Percentiles rank a stretch among this genome's conserved stretches.
Conservation (phyloP, 306 rosid genomes). For the Rubus parviflorus region DNA sequence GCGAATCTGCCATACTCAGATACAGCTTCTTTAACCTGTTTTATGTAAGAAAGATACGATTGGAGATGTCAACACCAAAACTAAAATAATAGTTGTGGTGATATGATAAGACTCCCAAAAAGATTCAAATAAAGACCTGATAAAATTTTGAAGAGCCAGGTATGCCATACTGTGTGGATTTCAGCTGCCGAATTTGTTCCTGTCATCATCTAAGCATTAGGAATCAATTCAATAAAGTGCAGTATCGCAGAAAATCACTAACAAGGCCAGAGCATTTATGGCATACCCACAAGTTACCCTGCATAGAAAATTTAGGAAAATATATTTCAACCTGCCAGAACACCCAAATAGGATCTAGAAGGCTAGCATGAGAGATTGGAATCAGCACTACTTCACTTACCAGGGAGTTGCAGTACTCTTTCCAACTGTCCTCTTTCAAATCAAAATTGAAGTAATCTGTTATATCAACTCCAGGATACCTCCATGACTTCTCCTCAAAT, state of each 20-base stretch:
- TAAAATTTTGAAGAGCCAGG: conserved; percentile 31
- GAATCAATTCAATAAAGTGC: conserved; percentile 10
- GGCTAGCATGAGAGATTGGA: not conserved
- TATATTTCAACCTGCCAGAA: conserved; percentile 18
- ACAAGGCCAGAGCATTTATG: not conserved
- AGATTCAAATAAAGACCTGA: conserved; percentile 34
- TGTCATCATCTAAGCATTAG: conserved; percentile 28
- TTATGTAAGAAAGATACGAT: conserved; percentile 24
- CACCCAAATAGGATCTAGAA: conserved; percentile 12
- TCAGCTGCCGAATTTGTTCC: conserved; percentile 38
- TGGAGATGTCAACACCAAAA: conserved; percentile 15
- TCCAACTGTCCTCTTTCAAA: conserved; percentile 70
- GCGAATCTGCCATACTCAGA: conserved; percentile 12
- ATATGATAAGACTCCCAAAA: conserved; percentile 13
- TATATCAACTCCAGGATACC: conserved; percentile 50
- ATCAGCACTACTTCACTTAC: conserved; percentile 37
- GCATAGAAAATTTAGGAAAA: conserved; percentile 13
- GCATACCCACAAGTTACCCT: conserved; percentile 12
- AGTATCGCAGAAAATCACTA: conserved; percentile 11
- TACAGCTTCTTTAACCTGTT: conserved; percentile 31
- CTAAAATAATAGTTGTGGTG: conserved; percentile 11
- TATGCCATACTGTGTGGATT: conserved; percentile 29
- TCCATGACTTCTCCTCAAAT: conserved; percentile 64
- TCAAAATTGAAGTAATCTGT: conserved; percentile 72
- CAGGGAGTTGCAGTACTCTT: conserved; percentile 59